Conservation (phyloP, 345 rosid species). For the Schrenkiella parvula region DNA sequence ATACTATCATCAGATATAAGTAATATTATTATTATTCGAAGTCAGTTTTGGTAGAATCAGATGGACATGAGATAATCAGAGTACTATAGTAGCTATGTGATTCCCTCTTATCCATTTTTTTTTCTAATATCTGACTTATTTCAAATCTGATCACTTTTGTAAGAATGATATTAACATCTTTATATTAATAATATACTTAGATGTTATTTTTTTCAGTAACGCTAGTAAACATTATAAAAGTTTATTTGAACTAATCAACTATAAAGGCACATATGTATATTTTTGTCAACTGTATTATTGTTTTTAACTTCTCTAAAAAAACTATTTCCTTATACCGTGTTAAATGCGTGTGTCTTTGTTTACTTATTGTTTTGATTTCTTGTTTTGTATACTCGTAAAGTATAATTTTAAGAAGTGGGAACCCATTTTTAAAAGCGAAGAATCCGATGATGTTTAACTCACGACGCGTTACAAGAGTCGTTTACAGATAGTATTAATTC, state of each 20-base stretch:
- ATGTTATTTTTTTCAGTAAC: neutral
- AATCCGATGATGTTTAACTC: constrained; percentile 6
- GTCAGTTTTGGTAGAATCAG: too few species aligned
- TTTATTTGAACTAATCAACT: neutral
- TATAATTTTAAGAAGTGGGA: constrained; percentile 13
- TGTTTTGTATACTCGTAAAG: neutral
- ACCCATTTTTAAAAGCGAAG: neutral
- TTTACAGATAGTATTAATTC: neutral
- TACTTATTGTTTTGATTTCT: neutral
- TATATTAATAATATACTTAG: neutral
- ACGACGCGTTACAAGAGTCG: neutral
- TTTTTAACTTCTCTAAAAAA: neutral
- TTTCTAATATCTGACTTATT: neutral
- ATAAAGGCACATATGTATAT: neutral
- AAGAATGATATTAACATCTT: neutral
- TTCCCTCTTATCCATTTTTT: neutral
- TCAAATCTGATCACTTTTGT: neutral
- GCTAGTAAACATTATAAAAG: neutral
- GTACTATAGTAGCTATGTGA: neutral
- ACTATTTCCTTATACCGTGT: neutral
- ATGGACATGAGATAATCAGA: too few species aligned
- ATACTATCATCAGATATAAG: neutral
- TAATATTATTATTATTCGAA: neutral
- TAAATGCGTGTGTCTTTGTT: constrained; percentile 15
- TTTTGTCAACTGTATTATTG: neutral